phyloP scores from a whole-genome alignment of 805 yeast species.

The Candida fluviatilis region DNA sequence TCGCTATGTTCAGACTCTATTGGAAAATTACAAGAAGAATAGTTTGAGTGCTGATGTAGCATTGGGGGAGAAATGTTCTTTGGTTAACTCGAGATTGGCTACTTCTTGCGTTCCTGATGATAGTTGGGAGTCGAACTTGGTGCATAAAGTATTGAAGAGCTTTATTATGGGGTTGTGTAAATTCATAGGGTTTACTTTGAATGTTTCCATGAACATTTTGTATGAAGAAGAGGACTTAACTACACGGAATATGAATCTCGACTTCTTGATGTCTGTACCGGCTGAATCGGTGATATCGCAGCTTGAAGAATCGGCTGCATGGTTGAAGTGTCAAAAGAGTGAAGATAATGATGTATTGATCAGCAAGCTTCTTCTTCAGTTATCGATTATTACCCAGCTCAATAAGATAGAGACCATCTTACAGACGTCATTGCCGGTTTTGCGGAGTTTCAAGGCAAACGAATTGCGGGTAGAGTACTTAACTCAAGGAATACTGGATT shows the following conservation, averaged over 20 bases:
- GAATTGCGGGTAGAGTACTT: constrained; percentile 13
- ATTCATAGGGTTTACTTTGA: constrained; percentile 45
- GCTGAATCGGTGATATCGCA: constrained; percentile 19
- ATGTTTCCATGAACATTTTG: constrained; percentile 54
- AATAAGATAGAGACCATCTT: constrained; percentile 21
- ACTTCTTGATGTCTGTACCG: constrained; percentile 22
- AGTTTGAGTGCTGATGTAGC: background rate
- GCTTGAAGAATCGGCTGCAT: constrained; percentile 30
- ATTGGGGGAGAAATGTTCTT: constrained; percentile 8
- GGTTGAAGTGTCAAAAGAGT: constrained; percentile 17
- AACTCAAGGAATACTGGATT: constrained; percentile 11
- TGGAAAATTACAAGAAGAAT: constrained; percentile 32
- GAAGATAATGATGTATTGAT: background rate
- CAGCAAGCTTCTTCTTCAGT: constrained; percentile 12
- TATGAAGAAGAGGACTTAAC: constrained; percentile 76
- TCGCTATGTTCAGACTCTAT: constrained; percentile 60
- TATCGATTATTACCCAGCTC: constrained; percentile 24
- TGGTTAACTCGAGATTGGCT: constrained; percentile 12
- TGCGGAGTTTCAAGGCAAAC: constrained; percentile 3
- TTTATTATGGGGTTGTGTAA: constrained; percentile 51
- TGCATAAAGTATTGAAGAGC: constrained; percentile 48
- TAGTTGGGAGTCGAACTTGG: constrained; percentile 23
- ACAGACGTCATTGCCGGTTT: constrained; percentile 8
- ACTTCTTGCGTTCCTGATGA: constrained; percentile 3
- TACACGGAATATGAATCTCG: constrained; percentile 55